Percentiles rank a stretch among this genome's conserved stretches.
These are phyloP conservation scores for Kwoniella pini DNA, from an alignment of 768 basidiomycete species.

Conservation along the genomic window DNA sequence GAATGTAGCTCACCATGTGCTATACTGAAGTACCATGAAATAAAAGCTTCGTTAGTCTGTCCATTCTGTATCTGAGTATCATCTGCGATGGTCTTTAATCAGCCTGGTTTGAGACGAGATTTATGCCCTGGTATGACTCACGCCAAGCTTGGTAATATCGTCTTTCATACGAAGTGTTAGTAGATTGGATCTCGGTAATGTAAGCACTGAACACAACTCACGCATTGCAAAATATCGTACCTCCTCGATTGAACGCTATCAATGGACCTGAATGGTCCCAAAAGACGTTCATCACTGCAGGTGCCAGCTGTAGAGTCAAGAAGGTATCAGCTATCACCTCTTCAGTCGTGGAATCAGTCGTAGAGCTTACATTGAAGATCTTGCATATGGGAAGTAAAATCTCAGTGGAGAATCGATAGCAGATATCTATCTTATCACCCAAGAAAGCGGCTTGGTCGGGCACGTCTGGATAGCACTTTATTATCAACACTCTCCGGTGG, in stretches of 20 bases:
- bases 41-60: constrained; percentile 66
- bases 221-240: constrained; percentile 79
- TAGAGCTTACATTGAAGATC: constrained; percentile 62
- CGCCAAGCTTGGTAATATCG: constrained; percentile 85
- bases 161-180: constrained; percentile 48
- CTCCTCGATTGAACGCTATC: constrained; percentile 91
- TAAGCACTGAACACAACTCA: no score
- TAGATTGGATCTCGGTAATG: no score
- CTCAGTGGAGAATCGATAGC: constrained; percentile 67
- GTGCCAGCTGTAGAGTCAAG: constrained; percentile 59
- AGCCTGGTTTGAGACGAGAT: constrained; percentile 70
- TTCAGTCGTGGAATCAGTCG: not conserved
- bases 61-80: constrained; percentile 65
- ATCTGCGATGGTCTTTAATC: constrained; percentile 68
- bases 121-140: constrained; percentile 57
- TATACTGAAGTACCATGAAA: constrained; percentile 88
- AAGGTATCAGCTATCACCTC: not conserved
- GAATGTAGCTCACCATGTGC: constrained; percentile 64
- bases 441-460: constrained; percentile 57
- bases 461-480: constrained; percentile 66
- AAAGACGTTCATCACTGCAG: constrained; percentile 78
- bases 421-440: constrained; percentile 56
- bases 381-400: constrained; percentile 67
- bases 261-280: constrained; percentile 75
- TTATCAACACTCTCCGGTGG: no score